Evolutionary conservation across 208 protist genomes (phyloP).

Genomic region (Spongospora subterranea): DNA sequence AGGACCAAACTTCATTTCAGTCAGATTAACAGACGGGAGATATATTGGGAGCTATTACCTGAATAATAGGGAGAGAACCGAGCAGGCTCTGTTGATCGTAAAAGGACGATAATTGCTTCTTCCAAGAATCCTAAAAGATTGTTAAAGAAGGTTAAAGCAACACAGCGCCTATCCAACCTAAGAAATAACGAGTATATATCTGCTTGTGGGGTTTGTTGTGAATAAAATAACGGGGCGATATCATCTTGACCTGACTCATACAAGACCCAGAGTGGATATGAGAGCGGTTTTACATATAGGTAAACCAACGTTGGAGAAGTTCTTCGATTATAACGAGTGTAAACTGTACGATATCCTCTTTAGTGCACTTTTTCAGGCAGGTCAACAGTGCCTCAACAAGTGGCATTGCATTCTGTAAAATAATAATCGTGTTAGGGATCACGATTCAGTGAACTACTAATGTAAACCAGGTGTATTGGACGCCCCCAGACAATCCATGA

Average conservation of each 20-base stretch:
- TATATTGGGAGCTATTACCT: not conserved
- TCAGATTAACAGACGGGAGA: not conserved
- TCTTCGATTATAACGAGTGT: not conserved
- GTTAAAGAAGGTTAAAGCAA: not conserved
- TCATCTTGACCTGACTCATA: not conserved
- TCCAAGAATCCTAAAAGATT: not conserved
- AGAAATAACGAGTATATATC: not conserved
- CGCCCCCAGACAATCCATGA: not conserved
- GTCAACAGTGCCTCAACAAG: not conserved
- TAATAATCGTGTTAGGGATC: too few species aligned
- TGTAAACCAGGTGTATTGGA: not conserved
- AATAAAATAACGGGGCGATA: not conserved
- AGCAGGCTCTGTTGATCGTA: not conserved
- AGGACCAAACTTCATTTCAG: not conserved
- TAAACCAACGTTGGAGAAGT: not conserved
- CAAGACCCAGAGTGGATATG: not conserved
- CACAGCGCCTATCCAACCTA: not conserved
- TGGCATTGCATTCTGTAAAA: not conserved
- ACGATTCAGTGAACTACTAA: too few species aligned
- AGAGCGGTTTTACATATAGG: not conserved
- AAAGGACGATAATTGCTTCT: not conserved
- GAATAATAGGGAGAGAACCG: not conserved
- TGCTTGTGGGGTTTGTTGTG: not conserved
- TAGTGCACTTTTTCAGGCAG: constrained; percentile 1
- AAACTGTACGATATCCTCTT: constrained; percentile 40